A percentile compares a stretch with the other conserved stretches of the same genome.
phyloP scores from a whole-genome alignment of 441 rosid species.

The Gossypium gossypioides region DNA sequence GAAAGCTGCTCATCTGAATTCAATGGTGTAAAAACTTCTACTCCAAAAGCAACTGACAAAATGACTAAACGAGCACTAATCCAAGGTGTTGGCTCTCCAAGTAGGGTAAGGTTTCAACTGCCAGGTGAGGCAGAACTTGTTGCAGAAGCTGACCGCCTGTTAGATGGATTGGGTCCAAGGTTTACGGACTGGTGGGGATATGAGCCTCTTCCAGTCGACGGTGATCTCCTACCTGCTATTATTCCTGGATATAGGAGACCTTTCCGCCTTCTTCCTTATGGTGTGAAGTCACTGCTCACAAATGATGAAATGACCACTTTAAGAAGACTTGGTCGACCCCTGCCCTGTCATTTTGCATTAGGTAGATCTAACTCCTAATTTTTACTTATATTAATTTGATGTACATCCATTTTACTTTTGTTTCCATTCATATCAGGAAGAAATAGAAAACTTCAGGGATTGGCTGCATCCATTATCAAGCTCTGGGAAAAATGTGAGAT shows the following conservation, averaged over 20 bases:
- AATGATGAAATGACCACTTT: constrained; percentile 91
- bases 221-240: constrained; percentile 80
- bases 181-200: constrained; percentile 94
- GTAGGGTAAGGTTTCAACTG: constrained; percentile 67
- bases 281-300: constrained; percentile 64
- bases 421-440: constrained; percentile 47
- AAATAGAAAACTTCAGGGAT: constrained; percentile 78
- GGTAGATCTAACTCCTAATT: constrained; percentile 36
- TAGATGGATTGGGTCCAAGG: constrained; percentile 89
- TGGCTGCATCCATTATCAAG: constrained; percentile 76
- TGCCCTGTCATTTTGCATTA: constrained; percentile 87
- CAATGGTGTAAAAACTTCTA: constrained; percentile 20
- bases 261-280: constrained; percentile 92
- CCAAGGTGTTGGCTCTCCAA: constrained; percentile 69
- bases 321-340: constrained; percentile 79
- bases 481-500: constrained; percentile 98
- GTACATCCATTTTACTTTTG: constrained; percentile 14
- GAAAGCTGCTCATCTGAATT: constrained; percentile 21
- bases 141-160: constrained; percentile 67
- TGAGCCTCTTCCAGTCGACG: constrained; percentile 88
- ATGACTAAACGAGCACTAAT: constrained; percentile 29
- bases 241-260: constrained; percentile 76
- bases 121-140: constrained; percentile 72
- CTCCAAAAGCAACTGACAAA: constrained; percentile 17
- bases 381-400: background rate